phyloP scores from a whole-genome alignment of 768 basidiomycete species.

The Sporobolomyces roseus region DNA sequence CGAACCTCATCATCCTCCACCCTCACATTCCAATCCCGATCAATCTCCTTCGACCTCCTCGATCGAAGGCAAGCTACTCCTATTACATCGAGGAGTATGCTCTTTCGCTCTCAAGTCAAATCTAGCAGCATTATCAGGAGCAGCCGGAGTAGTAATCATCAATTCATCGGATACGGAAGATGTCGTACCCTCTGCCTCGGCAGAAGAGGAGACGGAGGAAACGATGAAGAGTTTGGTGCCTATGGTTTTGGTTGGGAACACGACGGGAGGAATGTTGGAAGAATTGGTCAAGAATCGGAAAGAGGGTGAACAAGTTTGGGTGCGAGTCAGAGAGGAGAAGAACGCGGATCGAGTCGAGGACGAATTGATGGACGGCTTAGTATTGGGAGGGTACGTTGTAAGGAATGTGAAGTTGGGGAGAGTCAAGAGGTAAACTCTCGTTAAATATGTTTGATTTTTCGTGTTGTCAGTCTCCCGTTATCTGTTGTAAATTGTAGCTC shows the following conservation, averaged over 20 bases:
- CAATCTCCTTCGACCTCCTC: not conserved
- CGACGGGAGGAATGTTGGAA: conserved; percentile 25
- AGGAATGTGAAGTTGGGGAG: conserved; percentile 15
- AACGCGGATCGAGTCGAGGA: conserved; percentile 5
- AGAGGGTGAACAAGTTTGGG: not conserved
- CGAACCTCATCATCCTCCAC: conserved; percentile 18
- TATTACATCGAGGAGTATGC: conserved; percentile 71
- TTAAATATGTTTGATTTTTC: no score
- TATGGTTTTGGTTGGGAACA: conserved; percentile 36
- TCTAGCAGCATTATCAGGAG: conserved; percentile 64
- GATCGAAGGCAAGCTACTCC: conserved; percentile 51
- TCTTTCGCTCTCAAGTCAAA: conserved; percentile 81
- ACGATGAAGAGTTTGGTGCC: conserved; percentile 36
- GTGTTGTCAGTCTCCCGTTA: no score
- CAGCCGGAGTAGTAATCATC: conserved; percentile 72
- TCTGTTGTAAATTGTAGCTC: no score
- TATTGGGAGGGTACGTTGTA: conserved; percentile 10
- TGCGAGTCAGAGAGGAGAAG: not conserved
- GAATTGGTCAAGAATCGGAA: conserved; percentile 5
- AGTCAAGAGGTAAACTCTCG: not conserved
- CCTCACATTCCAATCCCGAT: not conserved
- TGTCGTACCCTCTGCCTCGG: conserved; percentile 38
- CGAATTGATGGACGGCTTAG: conserved; percentile 1
- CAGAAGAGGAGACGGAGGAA: conserved; percentile 25
- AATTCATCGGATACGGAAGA: conserved; percentile 57